phyloP scores from a whole-genome alignment of 345 rosid species.

The Populus tremula region DNA sequence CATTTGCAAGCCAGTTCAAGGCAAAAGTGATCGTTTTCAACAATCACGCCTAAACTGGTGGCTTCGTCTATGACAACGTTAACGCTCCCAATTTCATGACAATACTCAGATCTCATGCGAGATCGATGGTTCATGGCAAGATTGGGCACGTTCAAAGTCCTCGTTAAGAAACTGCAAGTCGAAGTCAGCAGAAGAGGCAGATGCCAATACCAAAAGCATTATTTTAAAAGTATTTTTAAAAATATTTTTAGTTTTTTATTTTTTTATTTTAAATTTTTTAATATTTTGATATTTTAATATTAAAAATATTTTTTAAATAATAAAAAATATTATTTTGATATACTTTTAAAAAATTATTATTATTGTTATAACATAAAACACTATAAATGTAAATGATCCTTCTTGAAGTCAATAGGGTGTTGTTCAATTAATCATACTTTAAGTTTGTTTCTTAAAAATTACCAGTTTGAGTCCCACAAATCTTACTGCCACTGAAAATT shows the following conservation, averaged over 20 bases:
- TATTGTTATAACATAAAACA: too few species aligned
- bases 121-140: neutral
- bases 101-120: neutral
- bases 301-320: too few species aligned
- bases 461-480: too few species aligned
- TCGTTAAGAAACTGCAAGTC: neutral
- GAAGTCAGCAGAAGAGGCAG: conserved; percentile 2
- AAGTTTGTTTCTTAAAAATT: fast-evolving
- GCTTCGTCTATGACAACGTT: conserved; percentile 3
- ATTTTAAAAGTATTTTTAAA: neutral
- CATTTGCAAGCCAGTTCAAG: neutral
- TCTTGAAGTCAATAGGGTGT: too few species aligned
- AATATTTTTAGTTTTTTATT: too few species aligned
- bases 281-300: too few species aligned
- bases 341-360: too few species aligned
- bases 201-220: neutral
- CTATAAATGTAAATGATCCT: too few species aligned
- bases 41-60: conserved; percentile 18
- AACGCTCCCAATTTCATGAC: neutral
- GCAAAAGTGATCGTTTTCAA: neutral
- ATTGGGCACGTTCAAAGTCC: neutral
- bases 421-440: too few species aligned
- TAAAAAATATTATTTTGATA: too few species aligned
- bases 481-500: too few species aligned
- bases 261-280: too few species aligned